Percentiles rank a stretch among this genome's conserved stretches.
Conservation (phyloP, 192 early-diverging fungal species). For the Linnemannia zychae region DNA sequence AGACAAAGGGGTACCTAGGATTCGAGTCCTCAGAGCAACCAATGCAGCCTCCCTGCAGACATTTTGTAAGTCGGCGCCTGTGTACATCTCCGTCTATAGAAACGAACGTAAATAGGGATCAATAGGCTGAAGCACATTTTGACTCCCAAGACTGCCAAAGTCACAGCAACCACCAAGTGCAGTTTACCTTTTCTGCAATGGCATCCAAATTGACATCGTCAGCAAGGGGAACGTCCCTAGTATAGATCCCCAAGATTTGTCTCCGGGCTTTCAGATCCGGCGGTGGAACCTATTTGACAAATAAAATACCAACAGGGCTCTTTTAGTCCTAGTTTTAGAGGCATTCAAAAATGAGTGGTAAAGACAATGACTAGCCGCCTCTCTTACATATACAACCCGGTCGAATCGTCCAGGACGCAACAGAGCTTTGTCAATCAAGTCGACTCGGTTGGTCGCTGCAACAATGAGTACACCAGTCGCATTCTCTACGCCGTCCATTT, state of each 20-base stretch:
- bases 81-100: constrained; percentile 66
- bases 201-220: constrained; percentile 63
- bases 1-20: constrained; percentile 3
- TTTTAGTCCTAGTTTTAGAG: no score
- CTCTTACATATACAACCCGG: constrained; percentile 77
- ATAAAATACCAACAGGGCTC: neutral
- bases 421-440: constrained; percentile 88
- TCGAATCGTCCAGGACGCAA: constrained; percentile 90
- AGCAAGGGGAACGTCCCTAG: constrained; percentile 62
- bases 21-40: constrained; percentile 56
- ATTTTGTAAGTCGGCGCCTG: constrained; percentile 68
- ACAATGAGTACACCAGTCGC: constrained; percentile 82
- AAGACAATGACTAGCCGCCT: neutral
- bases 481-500: constrained; percentile 92
- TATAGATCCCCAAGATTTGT: constrained; percentile 67
- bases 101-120: neutral
- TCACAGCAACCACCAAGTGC: neutral
- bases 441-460: constrained; percentile 90
- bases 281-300: constrained; percentile 59
- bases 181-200: constrained; percentile 63
- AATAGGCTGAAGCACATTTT: constrained; percentile 1
- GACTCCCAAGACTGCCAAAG: neutral
- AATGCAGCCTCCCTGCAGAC: constrained; percentile 69
- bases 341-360: no score
- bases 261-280: constrained; percentile 63